Conservation (phyloP, 176 grass and related monocot genomes). For the Oropetium thomaeum region DNA sequence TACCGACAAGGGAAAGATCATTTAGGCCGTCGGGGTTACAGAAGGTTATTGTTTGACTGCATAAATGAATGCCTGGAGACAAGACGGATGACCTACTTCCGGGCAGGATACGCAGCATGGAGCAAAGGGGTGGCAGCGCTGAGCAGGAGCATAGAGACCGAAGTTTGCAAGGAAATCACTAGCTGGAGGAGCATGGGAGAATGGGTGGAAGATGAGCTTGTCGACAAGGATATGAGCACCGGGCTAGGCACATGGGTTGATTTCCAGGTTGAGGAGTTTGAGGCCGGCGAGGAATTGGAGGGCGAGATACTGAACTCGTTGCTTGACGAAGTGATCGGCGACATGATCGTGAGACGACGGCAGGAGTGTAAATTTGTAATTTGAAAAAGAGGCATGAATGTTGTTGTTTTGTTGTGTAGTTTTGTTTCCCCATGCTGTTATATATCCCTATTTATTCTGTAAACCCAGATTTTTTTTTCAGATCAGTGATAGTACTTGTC, state of each 20-base stretch:
- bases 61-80: constrained; percentile 64
- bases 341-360: constrained; percentile 34
- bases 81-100: constrained; percentile 52
- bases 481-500: constrained; percentile 29
- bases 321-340: constrained; percentile 67
- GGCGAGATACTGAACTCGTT: constrained; percentile 55
- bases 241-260: constrained; percentile 68
- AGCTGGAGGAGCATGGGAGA: constrained; percentile 66
- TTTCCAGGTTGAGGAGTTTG: constrained; percentile 55
- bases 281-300: constrained; percentile 56
- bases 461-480: constrained; percentile 12
- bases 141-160: constrained; percentile 29
- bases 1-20: constrained; percentile 32
- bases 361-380: constrained; percentile 40
- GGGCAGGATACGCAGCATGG: constrained; percentile 73
- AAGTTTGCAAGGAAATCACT: constrained; percentile 53
- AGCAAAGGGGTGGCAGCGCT: constrained; percentile 50
- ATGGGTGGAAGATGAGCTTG: constrained; percentile 63
- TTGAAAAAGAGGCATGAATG: constrained; percentile 18
- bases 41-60: constrained; percentile 55
- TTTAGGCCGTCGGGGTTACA: constrained; percentile 24
- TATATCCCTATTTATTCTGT: constrained; percentile 33
- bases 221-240: constrained; percentile 79
- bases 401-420: constrained; percentile 24
- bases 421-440: constrained; percentile 37